Evolutionary conservation across 352 stramenopile species (phyloP).

Genomic region (Globisporangium nodosum): DNA sequence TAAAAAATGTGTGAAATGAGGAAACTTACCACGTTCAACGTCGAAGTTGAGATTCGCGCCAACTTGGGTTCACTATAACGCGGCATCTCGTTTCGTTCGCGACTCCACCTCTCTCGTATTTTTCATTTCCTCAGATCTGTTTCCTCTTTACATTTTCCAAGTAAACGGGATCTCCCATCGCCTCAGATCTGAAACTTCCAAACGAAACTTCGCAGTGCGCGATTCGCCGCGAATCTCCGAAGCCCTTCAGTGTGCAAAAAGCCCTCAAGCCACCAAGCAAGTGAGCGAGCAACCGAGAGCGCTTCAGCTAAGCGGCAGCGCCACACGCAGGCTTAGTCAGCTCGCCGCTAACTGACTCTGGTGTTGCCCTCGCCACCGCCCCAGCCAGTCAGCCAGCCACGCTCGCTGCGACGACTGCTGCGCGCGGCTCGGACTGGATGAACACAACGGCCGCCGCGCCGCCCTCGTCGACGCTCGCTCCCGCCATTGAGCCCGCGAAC

Average conservation of each 20-base stretch:
- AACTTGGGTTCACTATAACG: conserved; percentile 14
- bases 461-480: conserved; percentile 2
- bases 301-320: too few species aligned
- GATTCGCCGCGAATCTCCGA: too few species aligned
- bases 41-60: conserved; percentile 10
- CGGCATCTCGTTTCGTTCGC: conserved; percentile 10
- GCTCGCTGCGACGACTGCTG: neutral
- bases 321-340: too few species aligned
- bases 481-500: conserved; percentile 17
- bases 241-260: too few species aligned
- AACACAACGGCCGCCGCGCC: conserved; percentile 1
- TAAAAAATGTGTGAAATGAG: too few species aligned
- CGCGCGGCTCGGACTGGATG: conserved; percentile 6
- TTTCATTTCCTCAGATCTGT: conserved; percentile 1
- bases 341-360: too few species aligned
- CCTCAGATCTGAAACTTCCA: neutral
- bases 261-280: too few species aligned
- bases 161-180: too few species aligned
- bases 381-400: neutral
- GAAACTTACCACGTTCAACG: neutral
- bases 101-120: neutral
- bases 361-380: too few species aligned
- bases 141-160: neutral
- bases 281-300: too few species aligned
- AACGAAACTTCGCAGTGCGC: neutral